Percentiles rank a stretch among this genome's conserved stretches.
phyloP scores from a whole-genome alignment of 2,329 filamentous ascomycete genomes.

The Coleophoma eucalyptorum region DNA sequence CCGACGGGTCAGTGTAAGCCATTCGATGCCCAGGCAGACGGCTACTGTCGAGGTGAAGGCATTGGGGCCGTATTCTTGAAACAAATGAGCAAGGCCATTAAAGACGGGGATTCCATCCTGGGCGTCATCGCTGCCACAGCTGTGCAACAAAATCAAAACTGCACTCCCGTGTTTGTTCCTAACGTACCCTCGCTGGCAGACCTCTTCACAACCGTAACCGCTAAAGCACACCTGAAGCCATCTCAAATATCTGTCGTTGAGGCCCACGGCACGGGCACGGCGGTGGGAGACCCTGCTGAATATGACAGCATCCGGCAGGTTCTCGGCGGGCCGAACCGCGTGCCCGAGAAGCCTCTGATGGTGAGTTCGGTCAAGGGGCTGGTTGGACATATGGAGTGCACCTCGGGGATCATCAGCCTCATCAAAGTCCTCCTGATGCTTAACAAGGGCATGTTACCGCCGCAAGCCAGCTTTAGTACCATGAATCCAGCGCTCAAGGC shows the following conservation, averaged over 20 bases:
- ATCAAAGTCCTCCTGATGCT: slow-evolving; percentile 39
- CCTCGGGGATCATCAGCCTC: slow-evolving; percentile 36
- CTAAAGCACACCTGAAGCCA: slow-evolving; percentile 35
- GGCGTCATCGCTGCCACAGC: slow-evolving; percentile 48
- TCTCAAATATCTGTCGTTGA: slow-evolving; percentile 14
- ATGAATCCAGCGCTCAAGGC: slow-evolving; percentile 25
- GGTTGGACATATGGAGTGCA: slow-evolving; percentile 40
- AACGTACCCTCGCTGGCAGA: slow-evolving; percentile 22
- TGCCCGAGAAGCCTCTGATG: neutral
- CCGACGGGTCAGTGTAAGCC: slow-evolving; percentile 27
- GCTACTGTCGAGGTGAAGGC: slow-evolving; percentile 61
- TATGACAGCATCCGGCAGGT: slow-evolving; percentile 5
- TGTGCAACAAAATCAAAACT: slow-evolving; percentile 33
- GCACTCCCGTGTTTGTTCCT: slow-evolving; percentile 9
- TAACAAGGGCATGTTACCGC: slow-evolving; percentile 16
- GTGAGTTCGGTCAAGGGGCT: slow-evolving; percentile 31
- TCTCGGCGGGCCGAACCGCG: slow-evolving; percentile 5
- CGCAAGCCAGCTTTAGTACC: slow-evolving; percentile 21
- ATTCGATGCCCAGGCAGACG: slow-evolving; percentile 50
- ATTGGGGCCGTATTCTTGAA: slow-evolving; percentile 55
- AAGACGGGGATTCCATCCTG: slow-evolving; percentile 53
- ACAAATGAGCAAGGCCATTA: slow-evolving; percentile 49
- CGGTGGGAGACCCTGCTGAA: slow-evolving; percentile 22
- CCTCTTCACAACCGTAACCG: slow-evolving; percentile 1
- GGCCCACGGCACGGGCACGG: slow-evolving; percentile 33